Base-by-base conservation (phyloP, 2,329 filamentous ascomycete species). In the Fusarium goolgardi region DNA sequence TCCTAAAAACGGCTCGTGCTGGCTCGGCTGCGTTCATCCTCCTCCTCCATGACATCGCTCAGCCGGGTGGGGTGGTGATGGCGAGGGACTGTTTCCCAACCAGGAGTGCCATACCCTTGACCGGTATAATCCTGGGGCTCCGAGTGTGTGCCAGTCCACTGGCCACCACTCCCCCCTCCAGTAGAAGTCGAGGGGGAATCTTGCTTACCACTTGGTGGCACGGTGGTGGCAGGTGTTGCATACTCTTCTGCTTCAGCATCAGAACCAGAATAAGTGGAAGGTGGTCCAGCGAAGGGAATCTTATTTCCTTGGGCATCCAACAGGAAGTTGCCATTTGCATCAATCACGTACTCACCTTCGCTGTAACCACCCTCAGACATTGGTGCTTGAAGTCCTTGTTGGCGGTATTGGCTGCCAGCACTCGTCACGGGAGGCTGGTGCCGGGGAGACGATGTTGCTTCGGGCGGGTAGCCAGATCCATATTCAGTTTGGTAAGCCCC, bases 11-110 rank as follows among this genome's bases (percentile, higher is more conserved):
- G 85, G 74, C 86, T 88, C 67, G 88, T 89, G 70, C 91, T 92
- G 16, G 91, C 92, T 23, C 91, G 87, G 75, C 91, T 92, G 51
- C 89, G 85, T 79, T 96, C 93, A 70, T 96, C 92, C 67, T 96
- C 91, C 75, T 93, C 93, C 75, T 94, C 91, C 31, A 96, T 85
- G 29, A 97, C 94, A 79, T 97, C 94, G 77, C 93, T 97, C 66
- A 97, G 82, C 58, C 94, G 84, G 11, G 94, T 97, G 0, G 94
- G 94, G 79, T 97, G 93, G 71, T 96, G 92, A 78, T 97, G 94
- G 57, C 89, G 86, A 25, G 90, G 90, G 66, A 93, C 82, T n/a
- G 82, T 81, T 67, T 96, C 92, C 92, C 93, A 96, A 18, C 87
- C 90, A 4, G 88, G 85, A 2, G 87, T 86, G 10, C 84, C 89